A percentile compares a stretch with the other conserved stretches of the same genome.
Conservation (phyloP, 2,329 filamentous ascomycete species). For the Juglanconis sp. region DNA sequence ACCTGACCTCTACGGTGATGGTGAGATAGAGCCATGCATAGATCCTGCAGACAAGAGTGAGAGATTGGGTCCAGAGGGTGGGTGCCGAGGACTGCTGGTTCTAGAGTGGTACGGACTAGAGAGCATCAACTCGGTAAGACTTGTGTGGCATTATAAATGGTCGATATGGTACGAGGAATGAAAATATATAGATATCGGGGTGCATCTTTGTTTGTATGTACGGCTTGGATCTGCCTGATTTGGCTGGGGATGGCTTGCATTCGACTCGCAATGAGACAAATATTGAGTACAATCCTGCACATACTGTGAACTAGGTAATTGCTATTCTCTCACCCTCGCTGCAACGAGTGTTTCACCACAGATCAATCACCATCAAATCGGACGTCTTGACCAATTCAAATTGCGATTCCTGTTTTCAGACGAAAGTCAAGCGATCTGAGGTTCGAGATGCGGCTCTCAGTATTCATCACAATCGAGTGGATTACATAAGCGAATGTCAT, state of each 20-base stretch:
- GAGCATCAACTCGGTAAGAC: neutral
- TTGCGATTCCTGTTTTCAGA: too few relatives aligned
- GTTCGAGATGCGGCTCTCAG: too few relatives aligned
- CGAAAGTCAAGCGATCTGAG: too few relatives aligned
- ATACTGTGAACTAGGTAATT: neutral
- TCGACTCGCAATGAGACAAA: neutral
- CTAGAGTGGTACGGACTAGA: neutral
- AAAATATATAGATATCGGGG: neutral
- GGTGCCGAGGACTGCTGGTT: neutral
- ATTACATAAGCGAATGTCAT: neutral
- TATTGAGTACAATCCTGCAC: neutral
- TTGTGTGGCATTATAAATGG: neutral
- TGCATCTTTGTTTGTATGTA: neutral
- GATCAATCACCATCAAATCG: too few relatives aligned
- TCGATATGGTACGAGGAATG: neutral
- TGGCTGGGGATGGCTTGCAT: neutral
- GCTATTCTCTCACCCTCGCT: neutral
- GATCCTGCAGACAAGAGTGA: neutral
- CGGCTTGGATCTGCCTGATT: neutral
- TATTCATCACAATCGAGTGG: neutral
- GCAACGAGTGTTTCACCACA: too few relatives aligned
- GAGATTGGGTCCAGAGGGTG: neutral
- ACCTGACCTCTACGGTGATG: constrained; percentile 28
- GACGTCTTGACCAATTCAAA: too few relatives aligned
- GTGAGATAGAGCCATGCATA: constrained; percentile 25